A percentile compares a stretch with the other conserved stretches of the same genome.
These are phyloP conservation scores for Gypsophila paniculata DNA, from an alignment of 179 eudicot species.

Conservation along the genomic window DNA sequence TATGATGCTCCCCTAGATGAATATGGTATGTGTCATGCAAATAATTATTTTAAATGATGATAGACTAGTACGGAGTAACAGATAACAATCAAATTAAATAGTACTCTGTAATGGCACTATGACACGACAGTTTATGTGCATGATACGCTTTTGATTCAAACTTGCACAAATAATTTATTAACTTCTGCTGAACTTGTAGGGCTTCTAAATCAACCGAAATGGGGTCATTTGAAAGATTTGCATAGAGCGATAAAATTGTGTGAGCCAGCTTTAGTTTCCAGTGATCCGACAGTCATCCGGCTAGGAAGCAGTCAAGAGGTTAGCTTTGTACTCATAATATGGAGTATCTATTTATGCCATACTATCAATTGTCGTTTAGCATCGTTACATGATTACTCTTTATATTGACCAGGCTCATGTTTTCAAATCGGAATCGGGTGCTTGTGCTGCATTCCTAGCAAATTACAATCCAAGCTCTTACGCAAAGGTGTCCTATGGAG, in stretches of 20 bases:
- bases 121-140: background rate
- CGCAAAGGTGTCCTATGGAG: constrained; percentile 60
- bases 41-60: no score
- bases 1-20: constrained; percentile 98
- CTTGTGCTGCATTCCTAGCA: constrained; percentile 92
- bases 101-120: background rate
- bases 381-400: background rate
- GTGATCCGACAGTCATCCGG: constrained; percentile 48
- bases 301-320: constrained; percentile 90
- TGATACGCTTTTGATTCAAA: background rate
- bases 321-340: constrained; percentile 12
- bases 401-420: constrained; percentile 65
- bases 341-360: background rate
- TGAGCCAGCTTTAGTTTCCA: constrained; percentile 79
- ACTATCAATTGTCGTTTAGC: background rate
- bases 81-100: no score
- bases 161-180: background rate
- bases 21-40: constrained; percentile 52
- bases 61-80: no score
- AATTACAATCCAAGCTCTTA: constrained; percentile 63
- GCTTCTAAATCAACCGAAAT: constrained; percentile 72
- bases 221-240: constrained; percentile 92
- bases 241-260: constrained; percentile 91
- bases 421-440: constrained; percentile 64
- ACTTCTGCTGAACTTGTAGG: constrained; percentile 39